Conservation (phyloP, 2,329 filamentous ascomycete genomes). For the Ophioceras dolichostomum region DNA sequence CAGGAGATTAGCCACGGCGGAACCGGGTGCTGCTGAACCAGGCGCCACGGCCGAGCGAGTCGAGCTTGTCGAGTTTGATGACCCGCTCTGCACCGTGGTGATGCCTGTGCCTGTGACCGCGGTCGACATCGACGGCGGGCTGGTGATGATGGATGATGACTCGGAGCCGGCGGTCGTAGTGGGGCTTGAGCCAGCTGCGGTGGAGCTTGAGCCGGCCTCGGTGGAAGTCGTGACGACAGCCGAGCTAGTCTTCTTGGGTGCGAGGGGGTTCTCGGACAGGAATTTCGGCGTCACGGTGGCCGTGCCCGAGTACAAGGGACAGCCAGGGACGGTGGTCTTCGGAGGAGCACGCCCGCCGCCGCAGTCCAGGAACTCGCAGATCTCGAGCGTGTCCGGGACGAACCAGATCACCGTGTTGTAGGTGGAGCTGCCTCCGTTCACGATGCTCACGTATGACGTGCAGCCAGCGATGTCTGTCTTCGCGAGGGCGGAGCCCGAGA, state of each 20-base stretch:
- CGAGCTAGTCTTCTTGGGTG: background rate
- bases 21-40: no score
- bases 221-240: background rate
- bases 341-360: slow-evolving; percentile 54
- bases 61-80: no score
- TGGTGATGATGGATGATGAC: background rate
- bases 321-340: slow-evolving; percentile 52
- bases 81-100: no score
- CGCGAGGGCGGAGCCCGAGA: slow-evolving; percentile 15
- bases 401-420: slow-evolving; percentile 40
- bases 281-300: slow-evolving; percentile 39
- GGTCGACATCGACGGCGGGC: no score
- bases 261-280: slow-evolving; percentile 17
- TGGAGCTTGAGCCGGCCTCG: no score
- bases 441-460: slow-evolving; percentile 20
- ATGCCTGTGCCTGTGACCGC: no score
- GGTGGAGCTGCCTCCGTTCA: slow-evolving; percentile 19
- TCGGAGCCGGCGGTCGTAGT: background rate
- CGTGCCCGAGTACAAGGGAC: slow-evolving; percentile 40
- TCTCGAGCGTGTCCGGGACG: slow-evolving; percentile 49
- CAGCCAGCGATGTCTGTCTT: slow-evolving; percentile 34
- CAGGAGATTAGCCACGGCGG: no score
- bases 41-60: no score
- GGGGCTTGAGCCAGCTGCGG: background rate
- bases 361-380: slow-evolving; percentile 54